Evolutionary conservation across 257 asterid species (phyloP).

Genomic region (Jacaranda mimosifolia): DNA sequence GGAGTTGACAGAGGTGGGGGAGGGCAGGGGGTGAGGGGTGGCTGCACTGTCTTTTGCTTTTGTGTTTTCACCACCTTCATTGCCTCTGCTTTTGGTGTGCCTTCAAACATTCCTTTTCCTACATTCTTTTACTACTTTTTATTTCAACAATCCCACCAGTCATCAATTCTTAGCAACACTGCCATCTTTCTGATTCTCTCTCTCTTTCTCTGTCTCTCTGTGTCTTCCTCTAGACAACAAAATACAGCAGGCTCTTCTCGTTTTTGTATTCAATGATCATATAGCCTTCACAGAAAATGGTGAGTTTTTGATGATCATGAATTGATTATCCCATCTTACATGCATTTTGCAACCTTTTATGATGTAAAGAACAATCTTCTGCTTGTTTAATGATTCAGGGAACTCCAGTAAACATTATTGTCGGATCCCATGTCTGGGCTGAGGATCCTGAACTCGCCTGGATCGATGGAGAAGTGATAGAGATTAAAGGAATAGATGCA

Average conservation of each 20-base stretch:
- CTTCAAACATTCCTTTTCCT: conserved; percentile 59
- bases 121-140: conserved; percentile 49
- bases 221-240: conserved; percentile 22
- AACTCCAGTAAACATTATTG: conserved; percentile 88
- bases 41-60: conserved; percentile 70
- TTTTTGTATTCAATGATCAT: conserved; percentile 58
- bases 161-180: conserved; percentile 52
- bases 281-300: conserved; percentile 66
- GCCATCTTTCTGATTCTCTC: conserved; percentile 42
- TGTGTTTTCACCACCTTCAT: conserved; percentile 74
- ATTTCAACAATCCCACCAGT: conserved; percentile 49
- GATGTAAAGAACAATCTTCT: conserved; percentile 32
- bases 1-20: conserved; percentile 62
- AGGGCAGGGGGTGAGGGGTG: conserved; percentile 41
- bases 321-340: conserved; percentile 27
- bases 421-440: conserved; percentile 92
- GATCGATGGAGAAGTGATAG: conserved; percentile 83
- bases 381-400: conserved; percentile 68
- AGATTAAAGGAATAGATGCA: conserved; percentile 75
- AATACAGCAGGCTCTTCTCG: conserved; percentile 37
- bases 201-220: conserved; percentile 20
- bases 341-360: conserved; percentile 26
- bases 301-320: conserved; percentile 50
- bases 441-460: conserved; percentile 90
- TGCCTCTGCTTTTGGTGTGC: conserved; percentile 69